These are phyloP conservation scores for Ascochyta koolunga DNA, from an alignment of 2,329 filamentous ascomycete genomes.

Conservation along the genomic window DNA sequence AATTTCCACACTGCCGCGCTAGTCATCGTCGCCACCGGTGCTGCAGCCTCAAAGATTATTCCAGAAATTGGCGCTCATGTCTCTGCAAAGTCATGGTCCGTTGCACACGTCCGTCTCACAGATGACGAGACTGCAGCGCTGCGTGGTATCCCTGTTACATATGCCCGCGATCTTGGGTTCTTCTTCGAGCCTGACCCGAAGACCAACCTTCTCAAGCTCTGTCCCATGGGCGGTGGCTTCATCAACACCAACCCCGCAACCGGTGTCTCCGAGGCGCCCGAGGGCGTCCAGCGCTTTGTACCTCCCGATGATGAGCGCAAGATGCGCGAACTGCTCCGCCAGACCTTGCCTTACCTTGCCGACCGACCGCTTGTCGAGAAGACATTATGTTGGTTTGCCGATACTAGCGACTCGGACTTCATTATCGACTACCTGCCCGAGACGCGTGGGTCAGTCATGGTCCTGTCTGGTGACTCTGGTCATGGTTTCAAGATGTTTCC, in stretches of 20 bases:
- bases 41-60: conserved; percentile 54
- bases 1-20: conserved; percentile 47
- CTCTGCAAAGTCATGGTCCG: conserved; percentile 63
- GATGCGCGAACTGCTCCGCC: conserved; percentile 57
- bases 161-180: conserved; percentile 67
- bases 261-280: conserved; percentile 53
- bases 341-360: conserved; percentile 60
- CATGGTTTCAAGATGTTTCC: conserved; percentile 70
- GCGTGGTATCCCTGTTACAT: conserved; percentile 65
- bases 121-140: conserved; percentile 61
- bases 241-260: conserved; percentile 55
- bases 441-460: conserved; percentile 54
- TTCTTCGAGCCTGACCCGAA: conserved; percentile 68
- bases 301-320: conserved; percentile 60
- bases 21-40: conserved; percentile 61
- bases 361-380: conserved; percentile 63
- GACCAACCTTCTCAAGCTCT: conserved; percentile 65
- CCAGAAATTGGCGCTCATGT: conserved; percentile 59
- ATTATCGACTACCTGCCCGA: conserved; percentile 64
- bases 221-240: conserved; percentile 63
- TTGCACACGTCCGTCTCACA: conserved; percentile 65
- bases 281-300: conserved; percentile 52
- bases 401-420: conserved; percentile 65
- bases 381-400: conserved; percentile 68
- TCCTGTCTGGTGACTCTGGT: conserved; percentile 64